phyloP scores from a whole-genome alignment of 306 rosid genomes.

The Benincasa hispida region DNA sequence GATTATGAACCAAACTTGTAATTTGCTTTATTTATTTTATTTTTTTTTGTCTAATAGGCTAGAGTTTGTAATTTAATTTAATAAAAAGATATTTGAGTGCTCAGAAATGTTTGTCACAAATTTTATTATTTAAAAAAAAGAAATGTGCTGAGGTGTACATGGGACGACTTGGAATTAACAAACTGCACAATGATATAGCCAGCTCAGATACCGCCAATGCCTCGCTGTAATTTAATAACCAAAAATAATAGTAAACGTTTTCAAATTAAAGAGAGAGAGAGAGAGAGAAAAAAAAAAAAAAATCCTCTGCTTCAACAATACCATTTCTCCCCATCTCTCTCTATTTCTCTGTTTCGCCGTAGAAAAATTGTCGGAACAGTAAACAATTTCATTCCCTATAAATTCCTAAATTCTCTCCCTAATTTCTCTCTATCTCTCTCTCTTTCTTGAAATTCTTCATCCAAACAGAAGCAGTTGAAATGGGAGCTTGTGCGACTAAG shows the following conservation, averaged over 20 bases:
- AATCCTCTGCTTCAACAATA: background rate
- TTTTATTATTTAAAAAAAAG: background rate
- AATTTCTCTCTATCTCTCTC: background rate
- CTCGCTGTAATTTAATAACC: conserved; percentile 1
- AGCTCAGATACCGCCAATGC: conserved; percentile 4
- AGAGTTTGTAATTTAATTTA: no score
- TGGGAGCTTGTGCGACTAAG: conserved; percentile 14
- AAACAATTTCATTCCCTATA: background rate
- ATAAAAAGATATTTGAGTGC: no score
- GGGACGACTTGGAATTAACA: conserved; percentile 3
- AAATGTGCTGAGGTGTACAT: background rate
- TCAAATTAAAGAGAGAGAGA: no score
- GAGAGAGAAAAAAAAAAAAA: background rate
- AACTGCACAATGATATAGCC: conserved; percentile 4
- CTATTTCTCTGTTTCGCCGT: background rate
- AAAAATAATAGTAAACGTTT: background rate
- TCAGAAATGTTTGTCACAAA: background rate
- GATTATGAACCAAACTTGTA: no score
- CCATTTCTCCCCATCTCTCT: background rate
- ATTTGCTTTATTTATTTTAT: no score
- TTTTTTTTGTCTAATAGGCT: no score
- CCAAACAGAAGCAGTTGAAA: background rate
- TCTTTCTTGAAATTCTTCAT: background rate
- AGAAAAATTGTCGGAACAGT: conserved; percentile 4
- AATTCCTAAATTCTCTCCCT: background rate